Conservation (phyloP, 495 filamentous ascomycete genomes). For the Penicillium mononematosum region DNA sequence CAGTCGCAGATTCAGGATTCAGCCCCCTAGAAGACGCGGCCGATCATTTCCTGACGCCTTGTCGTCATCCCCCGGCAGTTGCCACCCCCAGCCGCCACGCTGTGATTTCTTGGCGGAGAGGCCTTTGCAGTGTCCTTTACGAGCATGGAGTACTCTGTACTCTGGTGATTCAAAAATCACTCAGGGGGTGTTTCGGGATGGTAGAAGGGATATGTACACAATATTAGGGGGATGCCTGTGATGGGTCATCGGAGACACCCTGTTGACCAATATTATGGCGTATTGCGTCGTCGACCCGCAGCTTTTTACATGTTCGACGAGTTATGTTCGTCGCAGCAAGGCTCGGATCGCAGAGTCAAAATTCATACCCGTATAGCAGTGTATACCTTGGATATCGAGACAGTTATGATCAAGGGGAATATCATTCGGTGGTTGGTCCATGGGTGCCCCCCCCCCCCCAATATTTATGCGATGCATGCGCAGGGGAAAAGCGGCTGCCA, state of each 20-base stretch:
- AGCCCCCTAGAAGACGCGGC: conserved; percentile 17
- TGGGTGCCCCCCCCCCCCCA: background rate
- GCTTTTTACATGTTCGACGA: conserved; percentile 21
- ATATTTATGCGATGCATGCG: background rate
- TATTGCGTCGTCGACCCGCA: conserved; percentile 26
- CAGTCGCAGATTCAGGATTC: conserved; percentile 10
- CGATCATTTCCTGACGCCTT: conserved; percentile 22
- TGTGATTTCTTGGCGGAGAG: conserved; percentile 3
- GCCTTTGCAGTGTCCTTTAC: background rate
- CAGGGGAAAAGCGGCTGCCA: conserved; percentile 10
- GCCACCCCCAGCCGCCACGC: conserved; percentile 12
- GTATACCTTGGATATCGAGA: background rate
- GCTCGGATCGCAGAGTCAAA: conserved; percentile 11
- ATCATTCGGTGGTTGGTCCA: background rate
- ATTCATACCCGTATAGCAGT: conserved; percentile 5
- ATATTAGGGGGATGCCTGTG: conserved; percentile 8
- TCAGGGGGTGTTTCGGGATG: conserved; percentile 6
- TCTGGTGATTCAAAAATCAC: background rate
- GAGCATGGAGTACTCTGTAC: background rate
- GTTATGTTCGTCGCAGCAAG: conserved; percentile 16
- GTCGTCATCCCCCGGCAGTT: conserved; percentile 23
- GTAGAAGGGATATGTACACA: conserved; percentile 10
- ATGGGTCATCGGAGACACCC: conserved; percentile 18
- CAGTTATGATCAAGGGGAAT: background rate
- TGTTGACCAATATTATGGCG: conserved; percentile 21